These are phyloP conservation scores for Phoenix dactylifera DNA, from an alignment of 176 grass and related monocot species.

Conservation along the genomic window DNA sequence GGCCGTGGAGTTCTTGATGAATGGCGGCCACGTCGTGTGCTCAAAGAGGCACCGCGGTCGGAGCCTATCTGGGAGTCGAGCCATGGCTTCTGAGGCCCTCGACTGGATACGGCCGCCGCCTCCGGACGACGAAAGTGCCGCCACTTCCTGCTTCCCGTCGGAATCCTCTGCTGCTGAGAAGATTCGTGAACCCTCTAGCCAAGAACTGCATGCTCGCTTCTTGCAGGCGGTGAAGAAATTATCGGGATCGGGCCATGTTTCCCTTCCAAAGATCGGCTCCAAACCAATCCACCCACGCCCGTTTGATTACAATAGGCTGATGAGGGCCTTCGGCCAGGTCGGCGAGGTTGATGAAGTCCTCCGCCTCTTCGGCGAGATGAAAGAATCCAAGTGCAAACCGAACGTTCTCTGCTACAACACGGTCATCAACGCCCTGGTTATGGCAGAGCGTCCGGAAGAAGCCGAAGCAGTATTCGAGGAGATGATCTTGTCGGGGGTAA, in stretches of 20 bases:
- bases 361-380: constrained; percentile 51
- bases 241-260: not conserved
- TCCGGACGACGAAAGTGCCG: not conserved
- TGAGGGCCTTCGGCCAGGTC: constrained; percentile 42
- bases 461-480: constrained; percentile 24
- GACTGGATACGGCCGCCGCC: constrained; percentile 7
- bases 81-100: not conserved
- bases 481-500: constrained; percentile 38
- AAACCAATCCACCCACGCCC: not conserved
- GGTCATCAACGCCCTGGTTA: constrained; percentile 58
- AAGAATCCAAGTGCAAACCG: not conserved
- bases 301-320: constrained; percentile 37
- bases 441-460: constrained; percentile 29
- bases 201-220: constrained; percentile 1
- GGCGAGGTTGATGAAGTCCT: constrained; percentile 41
- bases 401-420: constrained; percentile 82
- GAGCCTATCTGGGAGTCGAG: too few species aligned
- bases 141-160: not conserved
- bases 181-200: not conserved
- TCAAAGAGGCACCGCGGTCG: too few species aligned
- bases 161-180: not conserved
- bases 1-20: too few species aligned
- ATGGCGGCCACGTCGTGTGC: too few species aligned
- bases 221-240: constrained; percentile 6
- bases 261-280: not conserved